Percentiles rank a stretch among this genome's conserved stretches.
These are phyloP conservation scores for Pterocarpus santalinus DNA, from an alignment of 306 rosid genomes.

Conservation along the genomic window DNA sequence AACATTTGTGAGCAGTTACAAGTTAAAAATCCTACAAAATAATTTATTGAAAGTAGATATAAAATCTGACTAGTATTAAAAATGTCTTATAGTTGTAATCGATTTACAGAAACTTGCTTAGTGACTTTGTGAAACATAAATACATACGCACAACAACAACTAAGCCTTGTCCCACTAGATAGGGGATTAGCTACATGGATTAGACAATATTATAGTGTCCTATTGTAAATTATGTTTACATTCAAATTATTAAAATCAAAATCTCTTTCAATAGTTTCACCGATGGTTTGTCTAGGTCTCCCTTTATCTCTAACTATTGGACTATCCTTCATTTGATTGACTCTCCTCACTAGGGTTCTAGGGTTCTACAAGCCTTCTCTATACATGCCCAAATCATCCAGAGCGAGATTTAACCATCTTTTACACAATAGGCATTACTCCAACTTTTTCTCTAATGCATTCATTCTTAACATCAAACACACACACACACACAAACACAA, in stretches of 20 bases:
- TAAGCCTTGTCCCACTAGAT: no score
- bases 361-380: background rate
- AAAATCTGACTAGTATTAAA: constrained; percentile 31
- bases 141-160: no score
- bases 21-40: constrained; percentile 25
- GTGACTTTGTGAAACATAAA: background rate
- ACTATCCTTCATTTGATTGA: background rate
- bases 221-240: no score
- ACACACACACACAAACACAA: no score
- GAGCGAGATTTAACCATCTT: background rate
- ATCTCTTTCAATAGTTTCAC: no score
- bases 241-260: no score
- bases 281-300: background rate
- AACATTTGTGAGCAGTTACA: constrained; percentile 25
- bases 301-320: background rate
- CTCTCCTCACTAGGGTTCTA: background rate
- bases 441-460: no score
- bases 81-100: background rate
- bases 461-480: no score
- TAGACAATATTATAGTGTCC: no score
- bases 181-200: no score
- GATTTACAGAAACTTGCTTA: constrained; percentile 16
- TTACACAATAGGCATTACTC: no score
- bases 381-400: background rate
- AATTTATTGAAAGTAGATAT: background rate